Base-by-base conservation (phyloP, 306 rosid genomes). In the Biancaea sappan region DNA sequence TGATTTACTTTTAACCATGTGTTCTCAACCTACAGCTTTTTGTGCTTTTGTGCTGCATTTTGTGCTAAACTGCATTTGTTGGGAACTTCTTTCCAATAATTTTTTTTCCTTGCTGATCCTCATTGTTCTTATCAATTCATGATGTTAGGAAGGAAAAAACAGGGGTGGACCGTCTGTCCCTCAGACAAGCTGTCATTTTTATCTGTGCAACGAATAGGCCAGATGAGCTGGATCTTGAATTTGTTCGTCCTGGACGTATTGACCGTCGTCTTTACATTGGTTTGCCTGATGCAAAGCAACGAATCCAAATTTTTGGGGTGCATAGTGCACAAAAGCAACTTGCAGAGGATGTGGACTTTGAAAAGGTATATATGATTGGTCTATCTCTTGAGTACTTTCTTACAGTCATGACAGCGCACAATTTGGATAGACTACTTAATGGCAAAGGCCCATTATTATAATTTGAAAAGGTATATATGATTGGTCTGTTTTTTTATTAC, bases 201-300 rank as follows among this genome's bases (percentile, higher is more conserved):
- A 84, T 94, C 64, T 94, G 96, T 88, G 98, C 97, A 46, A 94
- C 97, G 52, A 94, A 94, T 79, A 85, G 97, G 84, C 95, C 98
- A 15, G 97, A 94, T 75, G 98, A 94, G 70, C 77, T 94, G 81
- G 97, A 94, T 84, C 89, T 71, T 62, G 98, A 91, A 51, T 94
- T 94, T 77, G 96, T 94, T 81, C 95, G 90, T 37, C 67, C 86
- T 46, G 98, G 98, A 58, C 89, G 96, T 67, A 94, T 91, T 80
- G 96, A 94, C 79, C 98, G 98, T 59, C 98, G 95, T 66, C 88
- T 94, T 74, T 90, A 86, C 88, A 88, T 94, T 80, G 98, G 96
- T 71, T 84, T 94, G 80, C 98, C 98, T 68, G 98, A 91, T 80
- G 88, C 90, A 40, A 92, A 90, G 72, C 98, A 94, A 71, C 83